Conservation (phyloP, 805 yeast species). For the Kuraishia capsulata region DNA sequence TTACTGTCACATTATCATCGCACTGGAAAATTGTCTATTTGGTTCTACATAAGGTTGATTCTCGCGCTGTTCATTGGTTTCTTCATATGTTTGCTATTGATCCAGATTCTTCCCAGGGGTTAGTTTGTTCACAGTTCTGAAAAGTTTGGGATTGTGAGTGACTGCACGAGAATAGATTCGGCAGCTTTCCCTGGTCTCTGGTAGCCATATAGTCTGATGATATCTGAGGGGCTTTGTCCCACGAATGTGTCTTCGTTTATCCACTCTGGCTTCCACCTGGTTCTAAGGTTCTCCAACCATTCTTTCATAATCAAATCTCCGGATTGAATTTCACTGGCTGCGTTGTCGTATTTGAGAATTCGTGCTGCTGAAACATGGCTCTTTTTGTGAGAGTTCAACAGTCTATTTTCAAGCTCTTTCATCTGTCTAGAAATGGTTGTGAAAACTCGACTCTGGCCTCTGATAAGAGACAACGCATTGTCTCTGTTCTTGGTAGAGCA, state of each 20-base stretch:
- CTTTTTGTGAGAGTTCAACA: background rate
- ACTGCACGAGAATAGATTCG: background rate
- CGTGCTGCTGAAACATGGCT: background rate
- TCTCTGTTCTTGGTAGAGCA: background rate
- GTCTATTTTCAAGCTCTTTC: background rate
- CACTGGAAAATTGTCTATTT: conserved; percentile 20
- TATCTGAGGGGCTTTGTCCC: background rate
- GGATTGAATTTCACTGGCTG: background rate
- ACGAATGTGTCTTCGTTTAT: background rate
- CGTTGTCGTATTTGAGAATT: background rate
- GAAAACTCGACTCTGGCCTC: background rate
- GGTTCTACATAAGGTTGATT: conserved; percentile 21
- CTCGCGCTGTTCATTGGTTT: conserved; percentile 14
- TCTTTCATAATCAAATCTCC: background rate
- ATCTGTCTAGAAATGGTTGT: background rate
- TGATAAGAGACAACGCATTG: background rate
- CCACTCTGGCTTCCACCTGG: background rate
- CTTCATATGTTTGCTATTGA: background rate
- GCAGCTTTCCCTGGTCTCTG: background rate
- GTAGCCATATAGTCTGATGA: background rate
- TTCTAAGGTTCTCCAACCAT: background rate
- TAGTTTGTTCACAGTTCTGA: background rate
- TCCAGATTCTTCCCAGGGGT: background rate
- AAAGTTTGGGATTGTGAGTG: background rate
- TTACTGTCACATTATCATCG: conserved; percentile 19